Evolutionary conservation across 441 rosid species (phyloP), one percentile per base, ranked within the genome.

Genomic region (Gossypium trilobum): DNA sequence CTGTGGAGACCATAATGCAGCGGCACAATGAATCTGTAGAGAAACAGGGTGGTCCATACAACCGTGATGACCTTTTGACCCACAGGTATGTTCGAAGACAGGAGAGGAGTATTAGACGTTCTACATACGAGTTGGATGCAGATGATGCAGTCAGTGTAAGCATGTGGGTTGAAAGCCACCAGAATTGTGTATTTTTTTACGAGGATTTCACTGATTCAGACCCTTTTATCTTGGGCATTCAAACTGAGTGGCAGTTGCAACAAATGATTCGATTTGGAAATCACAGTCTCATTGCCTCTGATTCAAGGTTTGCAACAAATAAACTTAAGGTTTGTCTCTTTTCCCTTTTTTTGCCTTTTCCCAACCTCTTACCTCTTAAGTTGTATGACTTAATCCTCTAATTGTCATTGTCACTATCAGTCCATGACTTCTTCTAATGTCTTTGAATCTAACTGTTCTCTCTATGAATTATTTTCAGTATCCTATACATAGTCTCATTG

Each of bases 201-300:
- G 85, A 91, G 74, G 90, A 83, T 54, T 86, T 88, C 79, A 87
- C 95, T 78, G 88, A 87, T 51, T 78, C 87, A 16, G 88, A 73
- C 44, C 93, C 98, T 61, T 91, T 91, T 73, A 73, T 80, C 25
- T 82, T 91, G 85, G 97, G 98, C 55, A 86, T 93, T 33, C 98
- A 93, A 73, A 91, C 93, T 14, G 97, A 93, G 78, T 93, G 97
- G 98, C 97, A 93, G 81, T 80, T 93, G 86, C 98, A 91, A 75
- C 98, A 93, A 80, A 85, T 93, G 97, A 90, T 91, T 78, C 91
- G 86, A 42, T 91, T 87, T 84, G 97, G 98, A 39, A 91, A 91
- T 76, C 74, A 83, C 73, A 80, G 92, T 80, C 88, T 91, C 57
- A 17, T 93, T 80, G 97, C 91, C 74, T 91, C 93, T 70, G 95